These are phyloP conservation scores for Neurospora pannonica DNA, from an alignment of 495 filamentous ascomycete species.

Conservation along the genomic window DNA sequence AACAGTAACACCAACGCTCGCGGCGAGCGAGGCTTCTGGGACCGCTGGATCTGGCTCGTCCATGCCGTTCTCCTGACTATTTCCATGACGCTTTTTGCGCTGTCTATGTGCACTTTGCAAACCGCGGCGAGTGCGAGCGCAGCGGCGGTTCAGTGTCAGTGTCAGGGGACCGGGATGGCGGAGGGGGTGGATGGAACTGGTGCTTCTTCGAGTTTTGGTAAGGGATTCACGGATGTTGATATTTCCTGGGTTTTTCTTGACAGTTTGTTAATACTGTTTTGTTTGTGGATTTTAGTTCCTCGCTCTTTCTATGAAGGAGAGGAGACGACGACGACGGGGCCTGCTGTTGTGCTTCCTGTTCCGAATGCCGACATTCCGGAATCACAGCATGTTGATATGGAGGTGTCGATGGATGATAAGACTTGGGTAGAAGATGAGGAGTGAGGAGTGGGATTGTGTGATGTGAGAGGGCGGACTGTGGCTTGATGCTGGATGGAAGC, in stretches of 20 bases:
- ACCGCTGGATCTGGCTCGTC: slow-evolving; percentile 33
- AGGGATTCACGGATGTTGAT: neutral
- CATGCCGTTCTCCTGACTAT: slow-evolving; percentile 34
- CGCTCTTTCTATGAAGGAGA: neutral
- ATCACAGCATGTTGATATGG: neutral
- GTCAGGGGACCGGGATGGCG: neutral
- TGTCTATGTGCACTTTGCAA: slow-evolving; percentile 27
- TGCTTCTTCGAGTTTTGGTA: neutral
- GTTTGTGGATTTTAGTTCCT: neutral
- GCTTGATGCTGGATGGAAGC: neutral
- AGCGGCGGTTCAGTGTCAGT: slow-evolving; percentile 1
- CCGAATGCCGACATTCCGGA: neutral
- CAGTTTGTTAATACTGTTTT: neutral
- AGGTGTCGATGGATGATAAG: neutral
- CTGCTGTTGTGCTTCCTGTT: neutral
- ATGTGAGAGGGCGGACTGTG: neutral
- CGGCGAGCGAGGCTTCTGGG: neutral
- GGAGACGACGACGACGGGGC: neutral
- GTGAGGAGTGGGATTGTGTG: neutral
- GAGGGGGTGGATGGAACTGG: neutral
- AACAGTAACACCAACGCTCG: slow-evolving; percentile 1
- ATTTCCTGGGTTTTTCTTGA: neutral
- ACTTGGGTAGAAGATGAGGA: neutral
- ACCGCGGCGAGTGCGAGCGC: slow-evolving; percentile 14
- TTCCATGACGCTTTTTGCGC: slow-evolving; percentile 32